Base-by-base conservation (phyloP, 2,329 filamentous ascomycete genomes). In the Zymoseptoria brevis region DNA sequence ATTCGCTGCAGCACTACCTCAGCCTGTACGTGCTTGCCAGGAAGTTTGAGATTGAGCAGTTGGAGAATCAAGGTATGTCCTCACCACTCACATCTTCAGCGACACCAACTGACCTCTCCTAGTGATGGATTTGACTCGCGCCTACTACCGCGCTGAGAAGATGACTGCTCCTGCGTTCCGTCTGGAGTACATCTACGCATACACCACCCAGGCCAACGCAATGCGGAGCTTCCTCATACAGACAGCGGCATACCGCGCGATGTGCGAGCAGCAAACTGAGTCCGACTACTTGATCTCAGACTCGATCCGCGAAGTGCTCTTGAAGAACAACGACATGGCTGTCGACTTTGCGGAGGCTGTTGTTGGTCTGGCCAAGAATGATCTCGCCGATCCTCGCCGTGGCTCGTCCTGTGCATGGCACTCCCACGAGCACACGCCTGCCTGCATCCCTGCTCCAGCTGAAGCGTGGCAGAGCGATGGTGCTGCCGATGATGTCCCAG, bases 141-240 rank as follows among this genome's bases (percentile, higher is more conserved):
- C 58, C 54, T 73, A 74, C 65, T 74, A 74, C 66, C 61, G 60
- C 29, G 48, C 41, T 24, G 57, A 66, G 50, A 64, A 66, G 58
- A 68, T 73, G 69, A 73, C 72, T 13, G 71, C 72, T 16, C 66
- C 72, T 2, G 62, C 72, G 16, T 74, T 71, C 62, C 68, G 72
- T 29, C 64, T 74, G 41, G 71, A 74, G 58, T 74, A 73, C 65
- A 67, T 74, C 53, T 73, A 72, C 66, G 62, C 64, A 19, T 65
- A 61, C 62, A 71, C 69, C 3, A 26, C 54, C 11, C 56, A 45
- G 13, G 61, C 68, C 8, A 69, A 69, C 57, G 58, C 50, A 16
- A 69, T 74, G 72, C 68, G 70, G 48, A 61, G 57, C 50, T 74
- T 74, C 64, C 67, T 74, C 35, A 56, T 69, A 24, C 53, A 59